Percentiles rank a stretch among this genome's conserved stretches.
Evolutionary conservation across 495 filamentous ascomycete species (phyloP).

Genomic region (Penicillium macrosclerotiorum): DNA sequence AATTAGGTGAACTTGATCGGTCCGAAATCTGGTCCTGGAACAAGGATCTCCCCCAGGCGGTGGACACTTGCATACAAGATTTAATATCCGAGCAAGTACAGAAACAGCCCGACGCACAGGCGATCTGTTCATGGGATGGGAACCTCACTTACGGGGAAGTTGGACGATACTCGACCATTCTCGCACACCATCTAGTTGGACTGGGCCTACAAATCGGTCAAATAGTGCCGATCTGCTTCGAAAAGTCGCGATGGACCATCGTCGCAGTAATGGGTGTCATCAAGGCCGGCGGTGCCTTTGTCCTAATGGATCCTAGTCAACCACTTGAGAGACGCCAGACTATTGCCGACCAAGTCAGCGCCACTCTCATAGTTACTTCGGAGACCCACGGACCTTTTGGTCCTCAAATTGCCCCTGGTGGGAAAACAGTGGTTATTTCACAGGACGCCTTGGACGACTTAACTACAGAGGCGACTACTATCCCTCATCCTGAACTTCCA

Average conservation of each 20-base stretch:
- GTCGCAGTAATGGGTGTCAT: slow-evolving; percentile 45
- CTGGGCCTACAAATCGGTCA: slow-evolving; percentile 32
- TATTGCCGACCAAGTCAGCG: background rate
- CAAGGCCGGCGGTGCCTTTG: slow-evolving; percentile 43
- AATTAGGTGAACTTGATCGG: background rate
- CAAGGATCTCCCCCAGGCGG: slow-evolving; percentile 1
- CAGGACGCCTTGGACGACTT: background rate
- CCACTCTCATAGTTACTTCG: background rate
- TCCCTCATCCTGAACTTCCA: background rate
- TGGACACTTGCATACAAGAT: slow-evolving; percentile 3
- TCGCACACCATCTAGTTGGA: slow-evolving; percentile 3
- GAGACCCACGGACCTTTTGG: background rate
- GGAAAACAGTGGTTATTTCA: background rate
- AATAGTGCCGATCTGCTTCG: slow-evolving; percentile 52
- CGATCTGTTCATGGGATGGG: slow-evolving; percentile 19
- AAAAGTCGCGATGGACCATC: slow-evolving; percentile 51
- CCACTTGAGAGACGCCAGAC: background rate
- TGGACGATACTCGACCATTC: background rate
- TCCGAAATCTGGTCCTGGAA: slow-evolving; percentile 8
- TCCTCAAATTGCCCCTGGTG: background rate
- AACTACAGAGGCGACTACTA: background rate
- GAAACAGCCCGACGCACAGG: background rate
- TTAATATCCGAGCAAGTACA: slow-evolving; percentile 6
- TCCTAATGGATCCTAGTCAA: slow-evolving; percentile 4
- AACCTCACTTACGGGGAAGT: slow-evolving; percentile 16